Evolutionary conservation across 805 yeast species (phyloP).

Genomic region (Nakazawaea ishiwadae): DNA sequence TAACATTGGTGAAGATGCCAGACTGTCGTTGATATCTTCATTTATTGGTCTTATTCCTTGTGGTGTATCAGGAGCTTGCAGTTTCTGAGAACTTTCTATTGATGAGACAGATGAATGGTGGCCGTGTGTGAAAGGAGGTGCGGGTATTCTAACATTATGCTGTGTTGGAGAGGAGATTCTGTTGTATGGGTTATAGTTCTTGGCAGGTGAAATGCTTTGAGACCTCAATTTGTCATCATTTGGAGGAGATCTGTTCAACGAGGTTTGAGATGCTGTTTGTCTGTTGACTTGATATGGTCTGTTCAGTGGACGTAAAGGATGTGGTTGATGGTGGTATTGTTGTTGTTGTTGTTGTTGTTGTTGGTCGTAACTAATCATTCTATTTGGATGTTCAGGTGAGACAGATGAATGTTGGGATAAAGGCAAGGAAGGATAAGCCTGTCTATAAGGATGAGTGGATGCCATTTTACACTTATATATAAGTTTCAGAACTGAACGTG

Average conservation of each 20-base stretch:
- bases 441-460: constrained; percentile 12
- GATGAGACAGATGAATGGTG: not conserved
- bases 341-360: constrained; percentile 2
- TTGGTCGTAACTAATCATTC: not conserved
- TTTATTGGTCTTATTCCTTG: not conserved
- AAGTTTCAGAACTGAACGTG: too few species aligned
- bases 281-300: not conserved
- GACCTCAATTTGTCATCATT: too few species aligned
- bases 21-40: not conserved
- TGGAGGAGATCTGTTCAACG: too few species aligned
- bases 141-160: too few species aligned
- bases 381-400: not conserved
- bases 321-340: constrained; percentile 2
- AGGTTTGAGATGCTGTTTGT: not conserved
- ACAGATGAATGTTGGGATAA: not conserved
- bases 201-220: too few species aligned
- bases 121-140: not conserved
- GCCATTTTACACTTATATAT: too few species aligned
- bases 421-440: constrained; percentile 1
- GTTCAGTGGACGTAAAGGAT: constrained; percentile 6
- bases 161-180: too few species aligned
- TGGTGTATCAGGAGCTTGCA: constrained; percentile 9
- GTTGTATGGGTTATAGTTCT: too few species aligned
- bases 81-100: not conserved
- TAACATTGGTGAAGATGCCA: not conserved